Conservation (phyloP, 345 rosid species). For the Mallotus nudiflorus region DNA sequence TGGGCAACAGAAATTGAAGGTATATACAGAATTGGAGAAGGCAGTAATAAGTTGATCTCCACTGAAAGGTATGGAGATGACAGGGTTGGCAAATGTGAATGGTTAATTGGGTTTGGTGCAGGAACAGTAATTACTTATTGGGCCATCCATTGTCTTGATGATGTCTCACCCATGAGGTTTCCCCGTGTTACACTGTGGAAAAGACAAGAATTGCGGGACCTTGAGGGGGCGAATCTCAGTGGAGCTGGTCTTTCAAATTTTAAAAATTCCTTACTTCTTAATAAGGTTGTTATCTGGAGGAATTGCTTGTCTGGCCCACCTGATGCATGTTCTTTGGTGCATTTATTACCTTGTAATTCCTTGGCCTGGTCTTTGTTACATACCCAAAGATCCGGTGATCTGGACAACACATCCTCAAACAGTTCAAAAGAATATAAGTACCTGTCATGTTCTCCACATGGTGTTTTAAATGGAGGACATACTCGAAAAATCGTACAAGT, state of each 20-base stretch:
- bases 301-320: slow-evolving; percentile 58
- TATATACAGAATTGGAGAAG: slow-evolving; percentile 46
- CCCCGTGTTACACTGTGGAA: slow-evolving; percentile 73
- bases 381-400: slow-evolving; percentile 31
- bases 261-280: slow-evolving; percentile 41
- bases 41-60: slow-evolving; percentile 36
- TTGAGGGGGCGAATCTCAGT: slow-evolving; percentile 33
- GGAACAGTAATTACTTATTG: slow-evolving; percentile 63
- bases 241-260: slow-evolving; percentile 34
- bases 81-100: slow-evolving; percentile 61
- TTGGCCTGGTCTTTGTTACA: slow-evolving; percentile 56
- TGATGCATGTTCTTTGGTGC: slow-evolving; percentile 55
- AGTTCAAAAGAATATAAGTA: slow-evolving; percentile 30
- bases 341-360: slow-evolving; percentile 49
- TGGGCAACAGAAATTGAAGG: slow-evolving; percentile 73
- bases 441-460: slow-evolving; percentile 35
- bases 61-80: slow-evolving; percentile 40
- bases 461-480: slow-evolving; percentile 56
- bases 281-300: slow-evolving; percentile 58
- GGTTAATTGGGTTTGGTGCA: slow-evolving; percentile 89
- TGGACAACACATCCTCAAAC: slow-evolving; percentile 39
- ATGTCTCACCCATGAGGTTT: slow-evolving; percentile 67
- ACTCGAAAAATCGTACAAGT: slow-evolving; percentile 63
- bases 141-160: slow-evolving; percentile 93
- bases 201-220: slow-evolving; percentile 48